Base-by-base conservation (phyloP, 1,284 basidiomycete species). In the Malassezia pachydermatis region DNA sequence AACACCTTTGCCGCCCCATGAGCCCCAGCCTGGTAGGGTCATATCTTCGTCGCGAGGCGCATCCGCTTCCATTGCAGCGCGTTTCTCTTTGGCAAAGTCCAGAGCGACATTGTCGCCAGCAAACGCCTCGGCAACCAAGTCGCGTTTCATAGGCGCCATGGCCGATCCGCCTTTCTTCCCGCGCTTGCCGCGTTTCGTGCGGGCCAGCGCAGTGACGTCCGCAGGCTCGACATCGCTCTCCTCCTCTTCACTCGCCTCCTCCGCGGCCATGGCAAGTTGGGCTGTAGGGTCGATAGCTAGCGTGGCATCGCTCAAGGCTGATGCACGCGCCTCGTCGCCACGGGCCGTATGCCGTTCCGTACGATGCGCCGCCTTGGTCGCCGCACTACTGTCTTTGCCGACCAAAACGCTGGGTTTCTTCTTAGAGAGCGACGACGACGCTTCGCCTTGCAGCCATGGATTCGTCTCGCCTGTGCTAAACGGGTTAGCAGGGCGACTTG, bases 31-130 rank as follows among this genome's bases (percentile, higher is more conserved):
- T 35, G 88, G 82, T n/a, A 96, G 78, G 1, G 87, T 86, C 0
- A 82, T 87, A 69, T 96, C 89, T 27, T 89, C 79, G 51, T 84
- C 81, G 10, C 55, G 51, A 0, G 89, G 87, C 2, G 88, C 88
- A 64, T 96, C 89, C 13, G 78, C 79, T 36, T 84, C 82, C 13
- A 86, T 80, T 69, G 85, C 82, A 33, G 78, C 78, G 30, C 78
- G 78, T 72, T 96, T 96, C 45, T 83, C 81, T 52, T 83, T 82
- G 43, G 80, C 82, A 67, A 98, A 98, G 45, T 86, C 83, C 70
- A 84, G 80, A 0, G 92, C 82, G 10, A 96, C 92, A 65, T 95
- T 86, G 72, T 98, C 92, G 1, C 87, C 88, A 0, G 92, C 92
- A 75, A 98, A 98, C 0, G 92, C 94, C 53, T 83, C 80, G 0